Conservation (phyloP, 23 red algal genomes). For the Gracilaria caudata region DNA sequence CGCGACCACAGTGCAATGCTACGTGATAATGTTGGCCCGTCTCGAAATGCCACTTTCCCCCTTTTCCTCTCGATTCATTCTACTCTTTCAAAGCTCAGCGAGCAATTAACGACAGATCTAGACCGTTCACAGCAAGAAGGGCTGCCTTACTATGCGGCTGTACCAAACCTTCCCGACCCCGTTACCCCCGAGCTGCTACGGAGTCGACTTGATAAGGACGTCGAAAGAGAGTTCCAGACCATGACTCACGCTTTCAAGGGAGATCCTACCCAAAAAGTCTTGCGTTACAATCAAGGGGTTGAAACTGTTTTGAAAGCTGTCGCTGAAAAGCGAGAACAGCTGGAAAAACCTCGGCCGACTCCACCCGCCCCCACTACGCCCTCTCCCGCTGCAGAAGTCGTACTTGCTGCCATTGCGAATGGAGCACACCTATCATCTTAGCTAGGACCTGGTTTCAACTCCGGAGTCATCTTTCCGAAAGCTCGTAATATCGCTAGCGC, state of each 20-base stretch:
- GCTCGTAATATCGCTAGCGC: not conserved
- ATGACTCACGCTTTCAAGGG: slow-evolving; percentile 29
- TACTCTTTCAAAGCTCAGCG: slow-evolving; percentile 3
- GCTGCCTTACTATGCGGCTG: slow-evolving; percentile 24
- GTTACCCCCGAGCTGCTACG: slow-evolving; percentile 14
- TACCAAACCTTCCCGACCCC: slow-evolving; percentile 24
- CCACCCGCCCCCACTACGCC: slow-evolving; percentile 5
- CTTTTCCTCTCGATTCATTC: slow-evolving; percentile 23
- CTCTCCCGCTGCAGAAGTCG: not conserved
- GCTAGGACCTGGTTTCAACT: not conserved
- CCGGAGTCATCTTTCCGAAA: not conserved
- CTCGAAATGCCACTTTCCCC: slow-evolving; percentile 31
- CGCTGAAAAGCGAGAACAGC: slow-evolving; percentile 10
- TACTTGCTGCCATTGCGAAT: slow-evolving; percentile 6
- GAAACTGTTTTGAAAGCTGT: slow-evolving; percentile 20
- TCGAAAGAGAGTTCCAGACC: slow-evolving; percentile 16
- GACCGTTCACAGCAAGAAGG: slow-evolving; percentile 34
- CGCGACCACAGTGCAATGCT: slow-evolving; percentile 28
- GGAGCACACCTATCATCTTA: not conserved
- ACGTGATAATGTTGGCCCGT: slow-evolving; percentile 18
- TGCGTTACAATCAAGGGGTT: slow-evolving; percentile 29
- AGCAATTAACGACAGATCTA: slow-evolving; percentile 15
- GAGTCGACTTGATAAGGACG: slow-evolving; percentile 12
- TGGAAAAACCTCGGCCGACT: not conserved
- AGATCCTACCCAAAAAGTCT: slow-evolving; percentile 20